These are phyloP conservation scores for Aspergillus ochraceoroseus DNA, from an alignment of 2,329 filamentous ascomycete genomes.

Conservation along the genomic window DNA sequence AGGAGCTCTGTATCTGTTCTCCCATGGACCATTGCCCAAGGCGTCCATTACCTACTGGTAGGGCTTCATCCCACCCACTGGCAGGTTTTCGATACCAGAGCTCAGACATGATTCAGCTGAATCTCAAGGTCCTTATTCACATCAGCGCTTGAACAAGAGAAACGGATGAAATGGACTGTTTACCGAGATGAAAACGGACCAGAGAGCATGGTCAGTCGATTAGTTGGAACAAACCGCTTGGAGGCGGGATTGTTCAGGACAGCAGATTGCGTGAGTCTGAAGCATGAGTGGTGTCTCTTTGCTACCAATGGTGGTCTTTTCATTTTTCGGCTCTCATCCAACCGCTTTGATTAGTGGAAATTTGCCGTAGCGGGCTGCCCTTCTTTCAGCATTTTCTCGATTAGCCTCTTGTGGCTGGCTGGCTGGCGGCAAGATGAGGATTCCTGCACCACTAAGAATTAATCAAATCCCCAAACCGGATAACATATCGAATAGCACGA, in stretches of 20 bases:
- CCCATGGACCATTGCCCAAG: conserved; percentile 46
- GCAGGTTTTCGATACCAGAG: conserved; percentile 31
- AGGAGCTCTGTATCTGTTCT: conserved; percentile 43
- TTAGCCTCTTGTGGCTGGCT: neutral
- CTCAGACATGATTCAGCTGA: conserved; percentile 20
- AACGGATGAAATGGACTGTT: conserved; percentile 7
- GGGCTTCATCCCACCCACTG: conserved; percentile 37
- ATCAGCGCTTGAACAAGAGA: neutral
- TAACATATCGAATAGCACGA: too few species aligned
- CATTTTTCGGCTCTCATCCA: neutral
- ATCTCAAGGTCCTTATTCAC: neutral
- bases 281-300: too few species aligned
- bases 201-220: neutral
- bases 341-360: conserved; percentile 7
- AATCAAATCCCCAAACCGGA: conserved; percentile 1
- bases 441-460: neutral
- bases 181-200: conserved; percentile 7
- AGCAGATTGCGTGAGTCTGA: neutral
- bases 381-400: neutral
- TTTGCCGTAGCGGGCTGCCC: conserved; percentile 1
- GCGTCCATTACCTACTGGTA: conserved; percentile 50
- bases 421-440: conserved; percentile 1
- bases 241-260: neutral
- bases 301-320: too few species aligned
- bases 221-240: neutral